Evolutionary conservation across 2,329 filamentous ascomycete genomes (phyloP), one percentile per base, ranked within the genome.

Genomic region (Hymenoscyphus linearis): DNA sequence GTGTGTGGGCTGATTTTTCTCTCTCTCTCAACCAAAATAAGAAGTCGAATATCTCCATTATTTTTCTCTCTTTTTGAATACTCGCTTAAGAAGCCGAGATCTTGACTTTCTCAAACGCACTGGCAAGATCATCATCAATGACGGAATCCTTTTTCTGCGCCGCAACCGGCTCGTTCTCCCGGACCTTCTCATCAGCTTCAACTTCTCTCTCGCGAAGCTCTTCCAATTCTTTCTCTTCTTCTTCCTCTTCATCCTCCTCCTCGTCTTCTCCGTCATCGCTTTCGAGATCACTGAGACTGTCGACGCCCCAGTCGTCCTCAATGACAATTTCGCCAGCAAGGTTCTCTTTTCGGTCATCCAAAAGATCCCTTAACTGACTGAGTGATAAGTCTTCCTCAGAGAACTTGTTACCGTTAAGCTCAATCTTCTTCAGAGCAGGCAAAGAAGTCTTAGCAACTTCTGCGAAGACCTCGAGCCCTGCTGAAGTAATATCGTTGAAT

Each of bases 331-430:
- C 82, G 16, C 87, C 87, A 31, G 81, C 87, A 3, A 85, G 70
- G 67, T 88, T 85, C 73, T 93, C 89, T 77, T 93, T 93, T 65
- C 92, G 86, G 70, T 85, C 82, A 62, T 91, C 87, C 27, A 97
- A 80, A 31, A 95, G 78, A 57, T 86, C 83, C 67, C 86, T 84
- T 53, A 98, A 79, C 25, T 79, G 80, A 63, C 85, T 76, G 50
- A 97, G 82, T 31, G 84, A 84, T 54, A 84, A 80, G 68, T 98
- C 91, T 2, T 96, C 91, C 74, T 97, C 93, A 9, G 83, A 80
- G 69, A 99, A 96, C 73, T 91, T 95, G 79, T 99, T 99, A 57
- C 95, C 95, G 74, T 99, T 98, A 67, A 99, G 79, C 77, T 98
- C 95, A 56, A 99, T 85, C 70, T 93, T 87, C 77, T 88, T 89